A percentile compares a stretch with the other conserved stretches of the same genome.
Evolutionary conservation across 768 basidiomycete genomes (phyloP).

Genomic region (Rhizopogon vulgaris): DNA sequence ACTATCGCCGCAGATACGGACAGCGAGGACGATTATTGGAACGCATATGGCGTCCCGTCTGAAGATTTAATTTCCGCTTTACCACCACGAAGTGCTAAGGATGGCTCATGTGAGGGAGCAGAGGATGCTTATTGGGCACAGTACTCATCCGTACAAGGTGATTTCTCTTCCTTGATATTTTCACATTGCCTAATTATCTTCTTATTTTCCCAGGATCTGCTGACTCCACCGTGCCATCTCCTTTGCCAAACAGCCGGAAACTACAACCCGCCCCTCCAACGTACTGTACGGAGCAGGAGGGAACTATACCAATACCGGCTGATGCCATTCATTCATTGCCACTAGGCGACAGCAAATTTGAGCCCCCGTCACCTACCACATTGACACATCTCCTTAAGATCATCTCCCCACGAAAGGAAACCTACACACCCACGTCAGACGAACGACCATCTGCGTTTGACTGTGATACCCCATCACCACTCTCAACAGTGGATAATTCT

Average conservation of each 20-base stretch:
- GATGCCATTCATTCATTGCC: slow-evolving; percentile 14
- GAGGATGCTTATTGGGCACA: slow-evolving; percentile 76
- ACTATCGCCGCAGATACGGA: slow-evolving; percentile 14
- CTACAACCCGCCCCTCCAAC: slow-evolving; percentile 10
- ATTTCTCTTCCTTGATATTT: slow-evolving; percentile 9
- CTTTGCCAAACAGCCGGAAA: slow-evolving; percentile 28
- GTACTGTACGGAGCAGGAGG: slow-evolving; percentile 6
- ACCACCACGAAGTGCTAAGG: slow-evolving; percentile 13
- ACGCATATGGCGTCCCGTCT: slow-evolving; percentile 46
- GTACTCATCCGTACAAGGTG: slow-evolving; percentile 67
- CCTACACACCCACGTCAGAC: slow-evolving; percentile 5
- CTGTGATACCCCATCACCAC: slow-evolving; percentile 8
- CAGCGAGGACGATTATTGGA: slow-evolving; percentile 60
- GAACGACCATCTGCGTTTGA: slow-evolving; percentile 4
- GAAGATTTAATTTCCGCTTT: slow-evolving; percentile 17
- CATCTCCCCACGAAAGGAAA: slow-evolving; percentile 20
- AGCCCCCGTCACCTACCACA: slow-evolving; percentile 20
- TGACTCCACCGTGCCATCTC: slow-evolving; percentile 62
- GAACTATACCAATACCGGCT: slow-evolving; percentile 8
- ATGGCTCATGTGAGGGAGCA: slow-evolving; percentile 6
- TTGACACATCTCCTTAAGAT: slow-evolving; percentile 21
- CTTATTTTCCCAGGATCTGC: slow-evolving; percentile 46
- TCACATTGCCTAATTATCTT: slow-evolving; percentile 5
- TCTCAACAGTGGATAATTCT: slow-evolving; percentile 16
- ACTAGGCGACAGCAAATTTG: slow-evolving; percentile 3